Base-by-base conservation (phyloP, 1,139 yeast genomes). In the Blastobotrys aristatus region DNA sequence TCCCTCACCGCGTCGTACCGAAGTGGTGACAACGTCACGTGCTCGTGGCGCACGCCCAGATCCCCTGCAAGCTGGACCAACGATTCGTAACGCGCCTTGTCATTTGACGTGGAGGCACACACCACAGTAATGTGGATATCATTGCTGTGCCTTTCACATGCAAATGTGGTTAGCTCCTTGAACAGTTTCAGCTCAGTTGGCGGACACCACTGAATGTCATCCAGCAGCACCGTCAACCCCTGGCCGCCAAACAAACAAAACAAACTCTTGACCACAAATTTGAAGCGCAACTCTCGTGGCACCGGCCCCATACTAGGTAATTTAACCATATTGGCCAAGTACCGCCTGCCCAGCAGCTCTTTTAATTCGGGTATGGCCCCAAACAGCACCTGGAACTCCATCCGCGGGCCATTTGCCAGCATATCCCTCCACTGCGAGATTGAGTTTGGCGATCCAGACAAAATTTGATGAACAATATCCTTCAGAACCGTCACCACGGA, bases 171-270 rank as follows among this genome's bases (percentile, higher is more conserved):
- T 32, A 60, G 50, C 46, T 60, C 64, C 3, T 59, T 53, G 50
- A 60, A 59, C 18, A 60, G 48, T 4, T 58, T 53, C 24, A 69
- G 48, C 52, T 65, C 59, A 35, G 62, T 50, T 38, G 61, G 53
- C 10, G 69, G 63, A 39, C 76, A 69, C 72, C 74, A 73, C 46
- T 77, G 79, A 29, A 74, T 59, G 58, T 77, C 79, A 55, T 77
- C 81, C 35, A 75, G 61, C 46, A 74, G 68, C 2, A 76, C 57
- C 0, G 79, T 75, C 45, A 76, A 59, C 1, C 78, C 79, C 21
- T 68, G 69, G 17, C 61, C 57, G 4, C 75, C 74, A 47, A 76
- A 66, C 7, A 77, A 57, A 24, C 71, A 67, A 48, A 71, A 72
- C 34, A 77, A 57, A 11, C 68, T 59, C 50, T 75, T 76, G 46